phyloP scores from a whole-genome alignment of 441 rosid genomes.

The Pelargonium cotyledonis region DNA sequence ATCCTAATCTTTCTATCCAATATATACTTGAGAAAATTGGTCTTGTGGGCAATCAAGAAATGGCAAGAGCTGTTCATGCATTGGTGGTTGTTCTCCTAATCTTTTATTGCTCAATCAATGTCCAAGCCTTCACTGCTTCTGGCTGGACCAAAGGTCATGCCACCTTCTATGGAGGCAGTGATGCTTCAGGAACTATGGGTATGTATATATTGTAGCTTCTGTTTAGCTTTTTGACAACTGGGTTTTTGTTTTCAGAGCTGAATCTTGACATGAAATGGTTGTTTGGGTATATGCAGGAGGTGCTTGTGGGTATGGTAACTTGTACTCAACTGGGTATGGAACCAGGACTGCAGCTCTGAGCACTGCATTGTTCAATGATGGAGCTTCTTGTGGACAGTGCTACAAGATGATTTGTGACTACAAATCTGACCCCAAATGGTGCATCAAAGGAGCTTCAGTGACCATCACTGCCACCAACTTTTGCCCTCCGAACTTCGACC shows the following conservation, averaged over 20 bases:
- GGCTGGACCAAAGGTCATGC: constrained; percentile 77
- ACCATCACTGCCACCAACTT: constrained; percentile 62
- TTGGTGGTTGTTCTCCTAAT: constrained; percentile 34
- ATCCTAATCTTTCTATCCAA: not conserved
- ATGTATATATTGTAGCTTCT: constrained; percentile 4
- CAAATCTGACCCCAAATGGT: constrained; percentile 51
- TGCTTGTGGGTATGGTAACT: constrained; percentile 69
- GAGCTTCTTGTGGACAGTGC: constrained; percentile 69
- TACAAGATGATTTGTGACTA: constrained; percentile 52
- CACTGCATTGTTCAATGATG: constrained; percentile 59
- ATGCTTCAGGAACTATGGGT: constrained; percentile 99
- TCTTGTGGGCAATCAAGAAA: constrained; percentile 17
- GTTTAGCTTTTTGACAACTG: not conserved
- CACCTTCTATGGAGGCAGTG: constrained; percentile 89
- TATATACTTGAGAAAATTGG: not conserved
- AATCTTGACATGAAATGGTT: not conserved
- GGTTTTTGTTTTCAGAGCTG: not conserved
- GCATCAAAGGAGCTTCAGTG: constrained; percentile 47
- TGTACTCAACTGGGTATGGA: constrained; percentile 56
- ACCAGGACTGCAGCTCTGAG: constrained; percentile 63
- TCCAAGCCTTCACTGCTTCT: constrained; percentile 45
- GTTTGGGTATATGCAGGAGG: constrained; percentile 37
- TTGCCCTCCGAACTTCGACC: constrained; percentile 63
- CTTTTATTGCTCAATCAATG: constrained; percentile 25
- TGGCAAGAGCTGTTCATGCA: constrained; percentile 35